Base-by-base conservation (phyloP, 148 eudicot species). In the Pharnaceum exiguum region DNA sequence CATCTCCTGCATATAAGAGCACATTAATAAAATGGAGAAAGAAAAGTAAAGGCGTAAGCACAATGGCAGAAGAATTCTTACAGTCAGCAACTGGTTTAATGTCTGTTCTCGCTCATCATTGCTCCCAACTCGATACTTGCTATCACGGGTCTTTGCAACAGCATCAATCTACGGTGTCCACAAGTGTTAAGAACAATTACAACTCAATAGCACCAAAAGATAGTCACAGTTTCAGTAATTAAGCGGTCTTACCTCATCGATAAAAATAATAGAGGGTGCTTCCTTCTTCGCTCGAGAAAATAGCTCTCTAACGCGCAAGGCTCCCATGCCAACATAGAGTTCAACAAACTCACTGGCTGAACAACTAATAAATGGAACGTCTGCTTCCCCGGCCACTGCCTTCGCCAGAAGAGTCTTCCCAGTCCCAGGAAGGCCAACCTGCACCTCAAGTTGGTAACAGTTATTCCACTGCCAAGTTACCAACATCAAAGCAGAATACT, bases 381-480 rank as follows among this genome's bases (percentile, higher is more conserved):
- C 94, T 65, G 97, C 97, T 79, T 91, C 97, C 59, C 97, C 97
- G 46, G 97, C 97, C 59, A 91, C 97, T 52, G 97, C 97, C 83
- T 91, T 91, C 60, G 97, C 97, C 51, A 91, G 64, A 55, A 91
- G 90, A 60, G 97, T 87, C 73, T 91, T 91, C 65, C 97, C 97
- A 47, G 98, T 91, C 72, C 98, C 98, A 60, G 98, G 98, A 66
- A 85, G 98, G 68, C 96, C 98, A 69, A 91, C 98, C 98, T 91
- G 79, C 74, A 73, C 68, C 56, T 75, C 32, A 66, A 77, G 18
- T n/a, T n/a, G n/a, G n/a, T n/a, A 37, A 57, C 32, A 38, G 57
- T 46, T 46, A 16, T 37, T 39, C 15, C 51, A 70, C 40, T 25
- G 27, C n/a, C n/a, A n/a, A n/a, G n/a, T 16, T 50, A 57, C 19